Base-by-base conservation (phyloP, 192 early-diverging fungal genomes). In the Entomortierella chlamydospora region DNA sequence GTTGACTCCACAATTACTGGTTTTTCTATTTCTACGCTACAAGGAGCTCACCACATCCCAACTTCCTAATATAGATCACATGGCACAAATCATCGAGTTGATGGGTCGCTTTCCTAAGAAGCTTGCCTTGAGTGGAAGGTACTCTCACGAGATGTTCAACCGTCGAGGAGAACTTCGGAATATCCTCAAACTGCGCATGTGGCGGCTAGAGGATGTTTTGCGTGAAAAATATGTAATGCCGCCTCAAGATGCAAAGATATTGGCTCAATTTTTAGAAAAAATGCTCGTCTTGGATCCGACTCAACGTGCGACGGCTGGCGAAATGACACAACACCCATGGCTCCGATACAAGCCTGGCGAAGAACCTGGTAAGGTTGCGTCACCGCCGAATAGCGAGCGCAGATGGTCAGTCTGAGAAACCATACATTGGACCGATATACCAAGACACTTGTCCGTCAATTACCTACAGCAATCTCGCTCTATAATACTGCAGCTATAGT, bases 1-100 rank as follows among this genome's bases (percentile, higher is more conserved):
- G 15, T 20, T 20, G 13, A 41, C 39, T 41, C 7, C 39, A 39
- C 43, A 64, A 30, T 60, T 39, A 2, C n/a, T n/a, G n/a, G n/a
- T n/a, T n/a, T 39, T 13, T 29, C 39, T 17, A 33, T 5, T 13
- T 62, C 11, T 42, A 26, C 43, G 41, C 17, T 53, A 22, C 50
- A 34, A 13, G 10, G n/a, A n/a, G n/a, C 2, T 42, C 11, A 54
- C 5, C 43, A 17, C 28, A 26, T 55, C 12, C 10, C 7, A 25
- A 25, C 8, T 29, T 55, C 28, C 26, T 52, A 4, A 12, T 39
- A n/a, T 59, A 94, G 97, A 99, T 82, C 97, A 99, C 70, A 86
- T 99, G 57, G 97, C 97, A 0, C 97, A 97, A 83, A 98, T 99
- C 60, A 91, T 95, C 30, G 97, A 99, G 81, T 89, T 97, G 18